These are phyloP conservation scores for Helichrysum umbraculigerum DNA, from an alignment of 129 eudicot species.

Conservation along the genomic window DNA sequence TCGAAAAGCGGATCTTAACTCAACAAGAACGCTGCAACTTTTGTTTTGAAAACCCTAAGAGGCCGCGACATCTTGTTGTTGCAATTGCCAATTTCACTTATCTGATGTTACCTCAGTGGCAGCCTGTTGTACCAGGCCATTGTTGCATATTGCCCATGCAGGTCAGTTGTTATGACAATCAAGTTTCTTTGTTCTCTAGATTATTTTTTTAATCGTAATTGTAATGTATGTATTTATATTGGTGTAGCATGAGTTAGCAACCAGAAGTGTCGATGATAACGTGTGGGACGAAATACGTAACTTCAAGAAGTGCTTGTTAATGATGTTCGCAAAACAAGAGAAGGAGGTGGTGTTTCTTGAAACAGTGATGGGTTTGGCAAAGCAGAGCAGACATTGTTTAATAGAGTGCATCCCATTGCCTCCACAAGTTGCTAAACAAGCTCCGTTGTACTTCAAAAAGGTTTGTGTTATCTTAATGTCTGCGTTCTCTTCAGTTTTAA, in stretches of 20 bases:
- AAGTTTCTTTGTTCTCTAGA: background rate
- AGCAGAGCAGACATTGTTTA: slow-evolving; percentile 82
- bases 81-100: slow-evolving; percentile 92
- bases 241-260: slow-evolving; percentile 78
- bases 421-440: slow-evolving; percentile 66
- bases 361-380: slow-evolving; percentile 81
- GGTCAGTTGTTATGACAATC: slow-evolving; percentile 40
- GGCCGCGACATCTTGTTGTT: slow-evolving; percentile 83
- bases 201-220: background rate
- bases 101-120: slow-evolving; percentile 74
- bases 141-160: slow-evolving; percentile 91
- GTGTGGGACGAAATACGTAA: slow-evolving; percentile 94
- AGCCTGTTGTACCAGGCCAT: slow-evolving; percentile 82
- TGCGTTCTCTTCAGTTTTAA: background rate
- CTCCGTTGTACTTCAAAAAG: slow-evolving; percentile 91
- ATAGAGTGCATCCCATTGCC: slow-evolving; percentile 94
- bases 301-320: slow-evolving; percentile 85
- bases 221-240: background rate
- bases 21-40: slow-evolving; percentile 90
- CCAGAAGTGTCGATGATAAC: slow-evolving; percentile 73
- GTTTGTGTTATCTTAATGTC: slow-evolving; percentile 29
- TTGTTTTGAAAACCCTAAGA: slow-evolving; percentile 84
- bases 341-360: slow-evolving; percentile 77
- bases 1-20: slow-evolving; percentile 60
- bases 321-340: slow-evolving; percentile 94